Conservation (phyloP, 1,139 yeast genomes). For the Yamadazyma jaroonii region DNA sequence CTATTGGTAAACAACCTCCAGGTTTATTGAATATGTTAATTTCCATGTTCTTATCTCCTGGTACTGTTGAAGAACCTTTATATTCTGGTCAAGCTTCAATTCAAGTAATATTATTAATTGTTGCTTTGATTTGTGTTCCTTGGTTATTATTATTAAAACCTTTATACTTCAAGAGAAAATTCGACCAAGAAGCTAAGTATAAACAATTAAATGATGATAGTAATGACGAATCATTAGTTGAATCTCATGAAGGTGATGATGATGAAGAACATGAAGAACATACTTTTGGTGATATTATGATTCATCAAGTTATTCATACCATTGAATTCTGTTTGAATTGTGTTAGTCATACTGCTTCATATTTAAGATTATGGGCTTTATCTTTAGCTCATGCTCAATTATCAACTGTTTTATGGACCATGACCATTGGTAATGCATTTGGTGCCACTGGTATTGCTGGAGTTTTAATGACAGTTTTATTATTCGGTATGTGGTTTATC, state of each 20-base stretch:
- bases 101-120: slow-evolving; percentile 55
- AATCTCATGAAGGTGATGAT: slow-evolving; percentile 35
- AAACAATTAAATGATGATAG: slow-evolving; percentile 27
- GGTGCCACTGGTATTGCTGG: slow-evolving; percentile 51
- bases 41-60: slow-evolving; percentile 79
- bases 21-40: slow-evolving; percentile 79
- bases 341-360: slow-evolving; percentile 79
- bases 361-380: slow-evolving; percentile 75
- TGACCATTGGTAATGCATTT: slow-evolving; percentile 66
- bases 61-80: slow-evolving; percentile 62
- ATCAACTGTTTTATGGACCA: slow-evolving; percentile 72
- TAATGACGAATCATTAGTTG: slow-evolving; percentile 24
- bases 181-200: slow-evolving; percentile 40
- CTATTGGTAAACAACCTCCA: slow-evolving; percentile 69
- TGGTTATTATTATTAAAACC: slow-evolving; percentile 73
- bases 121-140: slow-evolving; percentile 75
- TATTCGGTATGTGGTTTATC: slow-evolving; percentile 79
- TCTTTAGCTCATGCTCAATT: slow-evolving; percentile 78
- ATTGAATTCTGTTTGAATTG: slow-evolving; percentile 77
- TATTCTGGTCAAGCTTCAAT: slow-evolving; percentile 62
- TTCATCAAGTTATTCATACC: slow-evolving; percentile 77
- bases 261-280: slow-evolving; percentile 54
- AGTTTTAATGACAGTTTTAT: slow-evolving; percentile 49
- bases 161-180: slow-evolving; percentile 41
- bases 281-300: slow-evolving; percentile 71